Base-by-base conservation (phyloP, 2,329 filamentous ascomycete genomes). In the Thielaviopsis cerberus region DNA sequence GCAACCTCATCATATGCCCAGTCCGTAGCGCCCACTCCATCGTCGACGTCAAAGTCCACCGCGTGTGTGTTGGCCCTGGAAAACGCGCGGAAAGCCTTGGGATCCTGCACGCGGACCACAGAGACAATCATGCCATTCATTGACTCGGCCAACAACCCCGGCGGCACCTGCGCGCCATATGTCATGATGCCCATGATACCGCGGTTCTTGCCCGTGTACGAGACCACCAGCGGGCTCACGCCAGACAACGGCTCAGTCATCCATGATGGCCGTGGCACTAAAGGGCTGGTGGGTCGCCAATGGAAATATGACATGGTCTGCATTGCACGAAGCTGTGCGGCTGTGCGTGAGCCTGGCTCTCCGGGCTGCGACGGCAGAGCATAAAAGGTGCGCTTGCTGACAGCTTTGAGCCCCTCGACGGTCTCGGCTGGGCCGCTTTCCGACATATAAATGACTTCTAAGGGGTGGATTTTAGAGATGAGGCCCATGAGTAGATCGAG, bases 301-400 rank as follows among this genome's bases (percentile, higher is more conserved):
- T 91, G 87, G 64, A 91, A 88, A 64, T 90, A 91, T 0, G 85
- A 83, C 75, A 88, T 82, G n/a, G 76, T 80, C 63, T 89, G 85
- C 83, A 91, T 88, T 5, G 77, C 76, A 55, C 85, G 73, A 2
- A 87, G 69, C 61, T 90, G 81, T 0, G 79, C 75, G 0, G 84
- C 76, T 10, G 82, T 85, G 41, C 82, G 73, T 2, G 76, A 71
- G 1, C 73, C 73, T 48, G 73, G 73, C 48, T 80, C 76, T n/a
- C 73, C 74, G 8, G 74, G 68, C 63, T 82, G 77, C 1, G 83
- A 82, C 4, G 82, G 77, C 4, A 88, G 69, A 4, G 73, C 71
- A 45, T 72, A 69, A 51, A 85, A 73, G 7, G 48, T 53, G 4
- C 69, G 69, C 23, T 65, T 69, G 27, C 72, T 74, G 17, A 72